phyloP scores from a whole-genome alignment of 2,329 filamentous ascomycete species.

The Ceratocystiopsis minuta region DNA sequence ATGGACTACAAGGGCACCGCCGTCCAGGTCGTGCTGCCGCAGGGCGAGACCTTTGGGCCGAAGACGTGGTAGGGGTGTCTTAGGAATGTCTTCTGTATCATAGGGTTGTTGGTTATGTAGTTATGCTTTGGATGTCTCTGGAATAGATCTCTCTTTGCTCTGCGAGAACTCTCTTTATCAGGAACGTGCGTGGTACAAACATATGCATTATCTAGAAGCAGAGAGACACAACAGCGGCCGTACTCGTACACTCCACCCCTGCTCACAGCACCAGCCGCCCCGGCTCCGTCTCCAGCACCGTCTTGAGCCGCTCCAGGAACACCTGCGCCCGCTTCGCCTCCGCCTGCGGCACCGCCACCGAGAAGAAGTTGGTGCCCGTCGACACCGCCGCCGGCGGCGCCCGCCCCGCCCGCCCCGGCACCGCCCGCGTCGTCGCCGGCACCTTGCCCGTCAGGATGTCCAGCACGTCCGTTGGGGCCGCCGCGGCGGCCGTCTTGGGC shows the following conservation, averaged over 20 bases:
- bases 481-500: constrained; percentile 8
- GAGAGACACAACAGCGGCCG: background rate
- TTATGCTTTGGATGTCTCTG: background rate
- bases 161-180: too few species aligned
- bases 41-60: constrained; percentile 46
- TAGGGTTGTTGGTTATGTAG: background rate
- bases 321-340: constrained; percentile 68
- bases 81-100: background rate
- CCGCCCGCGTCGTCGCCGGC: constrained; percentile 3
- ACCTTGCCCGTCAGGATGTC: constrained; percentile 36
- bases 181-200: background rate
- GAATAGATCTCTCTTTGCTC: background rate
- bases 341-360: constrained; percentile 55
- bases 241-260: background rate
- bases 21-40: constrained; percentile 31
- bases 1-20: constrained; percentile 44
- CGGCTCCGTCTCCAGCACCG: constrained; percentile 63
- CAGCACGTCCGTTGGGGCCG: constrained; percentile 46
- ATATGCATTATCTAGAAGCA: background rate
- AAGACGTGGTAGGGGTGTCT: constrained; percentile 27
- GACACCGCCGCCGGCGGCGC: constrained; percentile 24
- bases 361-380: constrained; percentile 58
- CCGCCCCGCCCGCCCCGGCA: too few species aligned
- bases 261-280: constrained; percentile 47
- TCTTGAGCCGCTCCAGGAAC: constrained; percentile 77